These are phyloP conservation scores for Fusarium nodosum DNA, from an alignment of 2,329 filamentous ascomycete species.

Conservation along the genomic window DNA sequence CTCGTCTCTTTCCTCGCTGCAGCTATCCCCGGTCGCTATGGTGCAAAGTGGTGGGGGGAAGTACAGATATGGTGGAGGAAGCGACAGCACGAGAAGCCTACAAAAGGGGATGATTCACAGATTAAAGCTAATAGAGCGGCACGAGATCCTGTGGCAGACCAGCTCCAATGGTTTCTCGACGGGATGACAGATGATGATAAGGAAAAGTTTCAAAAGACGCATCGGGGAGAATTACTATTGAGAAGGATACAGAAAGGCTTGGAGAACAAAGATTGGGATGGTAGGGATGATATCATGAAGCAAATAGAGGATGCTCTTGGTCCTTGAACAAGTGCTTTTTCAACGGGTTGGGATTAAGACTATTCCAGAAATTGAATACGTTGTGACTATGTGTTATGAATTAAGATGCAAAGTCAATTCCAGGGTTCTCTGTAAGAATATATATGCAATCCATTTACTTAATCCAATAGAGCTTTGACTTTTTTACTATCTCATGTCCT, in stretches of 20 bases:
- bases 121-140: not conserved
- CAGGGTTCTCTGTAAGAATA: too few relatives aligned
- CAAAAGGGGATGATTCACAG: fast-evolving
- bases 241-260: not conserved
- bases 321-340: not conserved
- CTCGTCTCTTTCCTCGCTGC: not conserved
- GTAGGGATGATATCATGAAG: not conserved
- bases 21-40: not conserved
- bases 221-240: not conserved
- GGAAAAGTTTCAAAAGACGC: not conserved
- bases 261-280: not conserved
- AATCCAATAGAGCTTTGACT: not conserved
- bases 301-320: not conserved
- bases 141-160: not conserved
- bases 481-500: not conserved
- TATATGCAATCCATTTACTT: fast-evolving
- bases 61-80: not conserved
- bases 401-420: too few relatives aligned
- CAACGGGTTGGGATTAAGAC: too few relatives aligned
- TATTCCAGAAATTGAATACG: too few relatives aligned
- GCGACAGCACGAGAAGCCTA: too few relatives aligned
- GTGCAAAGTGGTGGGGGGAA: fast-evolving
- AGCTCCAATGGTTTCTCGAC: not conserved
- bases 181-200: not conserved
- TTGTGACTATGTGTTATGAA: too few relatives aligned